Evolutionary conservation across 345 rosid species (phyloP).

Genomic region (Camelina neglecta): DNA sequence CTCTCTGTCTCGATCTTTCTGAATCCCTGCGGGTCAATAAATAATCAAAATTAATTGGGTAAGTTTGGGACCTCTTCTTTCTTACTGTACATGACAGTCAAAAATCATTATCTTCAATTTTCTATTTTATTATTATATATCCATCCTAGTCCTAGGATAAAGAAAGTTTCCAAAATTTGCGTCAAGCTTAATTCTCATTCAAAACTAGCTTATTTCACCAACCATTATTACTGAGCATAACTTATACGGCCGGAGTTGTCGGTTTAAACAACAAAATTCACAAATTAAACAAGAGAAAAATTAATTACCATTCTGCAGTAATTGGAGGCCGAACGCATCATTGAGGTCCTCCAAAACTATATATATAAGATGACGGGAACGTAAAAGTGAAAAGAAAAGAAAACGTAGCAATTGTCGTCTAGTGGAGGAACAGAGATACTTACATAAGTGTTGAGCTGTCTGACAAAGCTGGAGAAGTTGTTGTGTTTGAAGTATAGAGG

Average conservation of each 20-base stretch:
- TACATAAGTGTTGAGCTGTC: conserved; percentile 91
- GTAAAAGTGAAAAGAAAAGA: background rate
- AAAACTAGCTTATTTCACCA: background rate
- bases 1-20: conserved; percentile 80
- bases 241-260: background rate
- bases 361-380: conserved; percentile 17
- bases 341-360: conserved; percentile 30
- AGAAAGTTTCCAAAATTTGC: conserved; percentile 15
- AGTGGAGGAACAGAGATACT: conserved; percentile 36
- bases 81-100: background rate
- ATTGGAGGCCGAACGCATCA: conserved; percentile 26
- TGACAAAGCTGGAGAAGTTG: conserved; percentile 90
- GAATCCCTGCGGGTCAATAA: conserved; percentile 56
- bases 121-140: no score
- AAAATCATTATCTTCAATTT: background rate
- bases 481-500: conserved; percentile 90
- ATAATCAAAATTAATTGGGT: background rate
- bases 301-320: conserved; percentile 23
- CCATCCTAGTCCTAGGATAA: background rate
- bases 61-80: background rate
- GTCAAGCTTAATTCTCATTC: background rate
- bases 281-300: background rate
- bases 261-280: background rate
- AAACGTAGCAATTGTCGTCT: background rate
- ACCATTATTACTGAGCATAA: background rate